Evolutionary conservation across 768 basidiomycete genomes (phyloP), one percentile per base, ranked within the genome.

Genomic region (Harrya chromipes): DNA sequence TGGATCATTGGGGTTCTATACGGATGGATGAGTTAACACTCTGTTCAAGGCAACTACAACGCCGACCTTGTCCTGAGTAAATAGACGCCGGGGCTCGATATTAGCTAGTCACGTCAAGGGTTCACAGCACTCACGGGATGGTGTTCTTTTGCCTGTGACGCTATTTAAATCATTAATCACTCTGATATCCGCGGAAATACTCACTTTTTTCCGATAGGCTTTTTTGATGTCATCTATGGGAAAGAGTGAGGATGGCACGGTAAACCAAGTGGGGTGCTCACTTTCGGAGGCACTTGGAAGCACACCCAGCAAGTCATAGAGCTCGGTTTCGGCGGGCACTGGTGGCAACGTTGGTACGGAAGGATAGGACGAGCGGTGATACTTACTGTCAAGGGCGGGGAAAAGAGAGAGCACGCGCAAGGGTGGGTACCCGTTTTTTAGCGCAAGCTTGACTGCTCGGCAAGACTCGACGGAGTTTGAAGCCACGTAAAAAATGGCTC

Each of bases 131-230:
- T 63, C 69, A 92, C 90, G 38, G 92, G 92, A 66, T 94, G 91
- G 56, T 90, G 85, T 63, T 90, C 82, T 64, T 85, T 91, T 27
- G 92, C 92, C 87, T 93, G 60, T 4, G 45, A 50, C 46, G 52
- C n/a, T 26, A 24, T 65, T 29, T 31, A 67, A 51, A 48, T 55
- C 37, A 56, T 19, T 10, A 11, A 36, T 23, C 29, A 17, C 24
- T 21, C 13, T 21, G 9, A 40, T 16, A 52, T 44, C 35, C 45
- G 54, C 47, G 40, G 31, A 31, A 48, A 27, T 29, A 66, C 60
- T 58, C 72, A 90, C 92, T 83, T 94, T 94, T 73, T 82, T 88
- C 66, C 87, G 85, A 66, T 97, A 97, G 14, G 94, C 94, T 64
- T 89, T 90, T 71, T 94, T 94, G 60, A 97, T 91, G 55, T 97